phyloP scores from a whole-genome alignment of 148 eudicot genomes.

The Camellia japonica region DNA sequence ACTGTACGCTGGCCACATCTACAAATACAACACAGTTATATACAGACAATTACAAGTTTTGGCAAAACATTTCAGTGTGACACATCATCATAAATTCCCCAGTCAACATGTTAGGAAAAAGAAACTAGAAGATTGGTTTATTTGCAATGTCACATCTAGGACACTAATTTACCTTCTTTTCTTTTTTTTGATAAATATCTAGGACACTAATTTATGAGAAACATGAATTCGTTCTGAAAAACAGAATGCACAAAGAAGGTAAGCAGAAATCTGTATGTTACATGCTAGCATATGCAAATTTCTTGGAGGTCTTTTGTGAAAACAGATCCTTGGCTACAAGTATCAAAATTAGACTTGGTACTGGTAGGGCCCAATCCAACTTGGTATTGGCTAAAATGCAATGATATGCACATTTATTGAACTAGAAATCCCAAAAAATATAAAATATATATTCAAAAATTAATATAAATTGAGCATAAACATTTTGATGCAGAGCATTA shows the following conservation, averaged over 20 bases:
- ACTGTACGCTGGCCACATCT: constrained; percentile 84
- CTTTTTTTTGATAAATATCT: too few species aligned
- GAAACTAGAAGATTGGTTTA: neutral
- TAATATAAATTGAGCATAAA: too few species aligned
- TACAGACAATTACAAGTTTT: neutral
- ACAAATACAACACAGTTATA: constrained; percentile 11
- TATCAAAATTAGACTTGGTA: neutral
- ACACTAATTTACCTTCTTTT: neutral
- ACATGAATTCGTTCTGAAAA: neutral
- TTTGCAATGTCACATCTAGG: neutral
- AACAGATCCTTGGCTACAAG: neutral
- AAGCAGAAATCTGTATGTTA: neutral
- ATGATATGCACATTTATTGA: neutral
- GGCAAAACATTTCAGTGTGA: neutral
- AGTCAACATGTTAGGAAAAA: neutral
- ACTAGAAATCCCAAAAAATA: neutral
- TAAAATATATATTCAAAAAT: neutral
- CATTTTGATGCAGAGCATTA: too few species aligned
- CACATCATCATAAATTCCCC: neutral
- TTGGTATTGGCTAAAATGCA: neutral
- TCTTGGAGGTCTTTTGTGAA: neutral
- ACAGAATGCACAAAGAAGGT: constrained; percentile 1
- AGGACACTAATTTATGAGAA: neutral
- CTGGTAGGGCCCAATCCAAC: neutral
- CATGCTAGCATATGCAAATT: neutral